phyloP scores from a whole-genome alignment of 2,329 filamentous ascomycete species.

The Hypoxylon sp. region DNA sequence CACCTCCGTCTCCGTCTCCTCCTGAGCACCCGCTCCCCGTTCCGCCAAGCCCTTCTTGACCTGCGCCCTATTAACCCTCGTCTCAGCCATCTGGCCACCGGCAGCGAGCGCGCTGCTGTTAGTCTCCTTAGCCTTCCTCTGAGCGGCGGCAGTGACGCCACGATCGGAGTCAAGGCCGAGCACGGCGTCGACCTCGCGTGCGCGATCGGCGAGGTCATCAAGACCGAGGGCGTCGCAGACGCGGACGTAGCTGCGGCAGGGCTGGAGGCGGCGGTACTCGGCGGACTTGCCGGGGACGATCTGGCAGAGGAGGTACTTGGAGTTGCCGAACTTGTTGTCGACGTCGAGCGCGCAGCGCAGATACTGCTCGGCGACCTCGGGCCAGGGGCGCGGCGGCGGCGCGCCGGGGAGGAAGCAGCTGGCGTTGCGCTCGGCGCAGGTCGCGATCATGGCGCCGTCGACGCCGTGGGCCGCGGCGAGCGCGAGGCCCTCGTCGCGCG shows the following conservation, averaged over 20 bases:
- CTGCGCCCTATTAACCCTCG: constrained; percentile 38
- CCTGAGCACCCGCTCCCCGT: constrained; percentile 38
- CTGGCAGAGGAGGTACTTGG: constrained; percentile 87
- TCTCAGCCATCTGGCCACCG: constrained; percentile 55
- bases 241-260: constrained; percentile 74
- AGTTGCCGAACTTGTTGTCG: constrained; percentile 90
- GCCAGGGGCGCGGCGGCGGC: constrained; percentile 72
- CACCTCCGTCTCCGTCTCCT: constrained; percentile 17
- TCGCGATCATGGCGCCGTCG: constrained; percentile 97
- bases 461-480: constrained; percentile 82
- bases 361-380: constrained; percentile 79
- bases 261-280: constrained; percentile 67
- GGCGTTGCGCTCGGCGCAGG: constrained; percentile 87
- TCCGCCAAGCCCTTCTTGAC: constrained; percentile 45
- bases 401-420: constrained; percentile 84
- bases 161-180: constrained; percentile 66
- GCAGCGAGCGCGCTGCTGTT: constrained; percentile 57
- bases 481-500: constrained; percentile 72
- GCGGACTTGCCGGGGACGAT: constrained; percentile 82
- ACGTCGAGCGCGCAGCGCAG: constrained; percentile 75
- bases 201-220: constrained; percentile 68
- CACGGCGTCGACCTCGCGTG: constrained; percentile 69
- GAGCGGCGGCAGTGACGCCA: too few species aligned
- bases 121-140: constrained; percentile 51
- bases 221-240: constrained; percentile 71